These are phyloP conservation scores for Dillenia turbinata DNA, from an alignment of 164 flowering plant species.

Conservation along the genomic window DNA sequence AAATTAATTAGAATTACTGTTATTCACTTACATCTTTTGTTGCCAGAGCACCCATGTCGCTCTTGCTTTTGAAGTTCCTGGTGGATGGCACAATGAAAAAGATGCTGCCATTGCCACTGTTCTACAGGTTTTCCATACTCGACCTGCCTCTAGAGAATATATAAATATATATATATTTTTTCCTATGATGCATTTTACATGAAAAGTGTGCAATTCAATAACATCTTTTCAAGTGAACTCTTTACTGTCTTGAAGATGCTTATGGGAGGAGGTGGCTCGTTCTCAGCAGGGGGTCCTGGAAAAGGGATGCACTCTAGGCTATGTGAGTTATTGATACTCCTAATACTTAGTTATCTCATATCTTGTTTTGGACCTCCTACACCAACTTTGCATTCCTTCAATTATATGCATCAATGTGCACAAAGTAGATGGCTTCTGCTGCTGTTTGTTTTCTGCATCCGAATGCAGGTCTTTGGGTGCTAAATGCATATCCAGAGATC, in stretches of 20 bases:
- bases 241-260: conserved; percentile 38
- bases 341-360: background rate
- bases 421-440: no score
- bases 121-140: conserved; percentile 55
- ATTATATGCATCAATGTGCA: no score
- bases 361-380: background rate
- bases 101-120: conserved; percentile 60
- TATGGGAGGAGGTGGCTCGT: conserved; percentile 90
- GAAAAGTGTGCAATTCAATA: background rate
- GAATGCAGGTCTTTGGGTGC: conserved; percentile 62
- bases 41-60: conserved; percentile 61
- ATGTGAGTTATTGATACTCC: conserved; percentile 42
- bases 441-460: background rate
- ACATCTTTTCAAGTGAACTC: no score
- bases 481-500: conserved; percentile 56
- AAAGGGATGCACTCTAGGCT: conserved; percentile 84
- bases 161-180: background rate
- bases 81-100: conserved; percentile 68
- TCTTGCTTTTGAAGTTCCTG: conserved; percentile 75
- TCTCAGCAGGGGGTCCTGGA: conserved; percentile 91
- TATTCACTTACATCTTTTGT: background rate
- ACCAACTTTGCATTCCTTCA: background rate
- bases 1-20: no score
- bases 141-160: background rate
- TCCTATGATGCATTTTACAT: background rate